Evolutionary conservation across 1,284 basidiomycete species (phyloP), one percentile per base, ranked within the genome.

Genomic region (Ustilago shanxiensis): DNA sequence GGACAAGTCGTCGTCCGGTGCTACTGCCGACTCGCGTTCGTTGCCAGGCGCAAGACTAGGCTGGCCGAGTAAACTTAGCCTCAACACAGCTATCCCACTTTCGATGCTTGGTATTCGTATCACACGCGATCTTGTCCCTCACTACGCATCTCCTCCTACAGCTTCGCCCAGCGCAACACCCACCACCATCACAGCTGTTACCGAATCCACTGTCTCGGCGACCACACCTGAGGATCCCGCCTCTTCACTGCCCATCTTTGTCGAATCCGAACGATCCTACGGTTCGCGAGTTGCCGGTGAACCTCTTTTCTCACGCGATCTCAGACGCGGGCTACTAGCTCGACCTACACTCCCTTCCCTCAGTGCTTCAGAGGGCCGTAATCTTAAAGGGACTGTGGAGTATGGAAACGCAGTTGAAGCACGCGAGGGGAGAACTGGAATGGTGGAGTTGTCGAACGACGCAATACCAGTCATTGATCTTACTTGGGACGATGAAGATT

Each of bases 211-310:
- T 9, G 50, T 4, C 51, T 41, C 29, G 3, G 45, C 22, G 2
- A 26, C 45, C 10, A 28, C 22, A 29, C 20, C 39, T 41, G 57
- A 31, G 14, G 49, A 51, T 2, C 58, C 49, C 2, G 45, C 33
- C 6, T 33, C 65, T 2, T 7, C 49, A 22, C 51, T 74, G 20
- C 64, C 66, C 9, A 20, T 59, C 1, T 69, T 62, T 44, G 58
- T 79, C 8, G 77, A 79, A 35, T 75, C 73, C 4, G 80, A 82
- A 31, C 51, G 72, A 22, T 39, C 50, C 10, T 82, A 80, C 37
- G 80, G 80, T 3, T 60, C 69, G 11, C 49, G 61, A 9, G 16
- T 55, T 16, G 80, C 67, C 4, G 79, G 79, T 20, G 79, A 82
- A 11, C 65, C 80, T 5, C 22, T 61, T 1, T 77, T 68, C 16